Conservation (phyloP, 495 filamentous ascomycete species). For the Antarctomyces pellizariae region DNA sequence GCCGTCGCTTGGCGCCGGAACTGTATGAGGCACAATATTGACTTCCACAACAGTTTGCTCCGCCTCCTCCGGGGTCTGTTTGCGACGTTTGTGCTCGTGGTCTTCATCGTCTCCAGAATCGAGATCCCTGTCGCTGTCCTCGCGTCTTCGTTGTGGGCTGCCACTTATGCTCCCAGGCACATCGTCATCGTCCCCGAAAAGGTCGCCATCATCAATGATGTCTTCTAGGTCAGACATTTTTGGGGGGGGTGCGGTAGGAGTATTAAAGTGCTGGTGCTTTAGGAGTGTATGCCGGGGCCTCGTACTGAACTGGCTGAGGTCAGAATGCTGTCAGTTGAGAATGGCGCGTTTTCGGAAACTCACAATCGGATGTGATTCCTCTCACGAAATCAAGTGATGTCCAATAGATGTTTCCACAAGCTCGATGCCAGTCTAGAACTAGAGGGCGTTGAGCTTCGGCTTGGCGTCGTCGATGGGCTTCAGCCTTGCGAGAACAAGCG, state of each 20-base stretch:
- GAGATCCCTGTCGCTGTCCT: slow-evolving; percentile 43
- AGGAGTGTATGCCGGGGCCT: too few species aligned
- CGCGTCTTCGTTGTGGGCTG: slow-evolving; percentile 13
- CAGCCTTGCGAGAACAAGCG: too few species aligned
- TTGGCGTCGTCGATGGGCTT: too few species aligned
- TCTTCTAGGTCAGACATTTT: slow-evolving; percentile 29
- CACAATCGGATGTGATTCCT: too few species aligned
- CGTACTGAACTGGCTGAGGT: too few species aligned
- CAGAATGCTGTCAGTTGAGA: too few species aligned
- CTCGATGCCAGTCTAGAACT: too few species aligned
- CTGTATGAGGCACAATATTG: slow-evolving; percentile 36
- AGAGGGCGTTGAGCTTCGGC: too few species aligned
- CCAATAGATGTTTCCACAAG: too few species aligned
- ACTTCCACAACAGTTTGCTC: slow-evolving; percentile 30
- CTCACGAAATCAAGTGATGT: too few species aligned
- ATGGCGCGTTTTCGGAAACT: too few species aligned
- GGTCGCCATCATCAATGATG: slow-evolving; percentile 29
- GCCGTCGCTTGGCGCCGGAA: slow-evolving; percentile 49
- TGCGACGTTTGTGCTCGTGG: slow-evolving; percentile 11
- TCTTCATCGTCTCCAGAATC: slow-evolving; percentile 57
- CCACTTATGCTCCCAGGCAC: slow-evolving; percentile 8
- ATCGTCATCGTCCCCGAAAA: slow-evolving; percentile 36
- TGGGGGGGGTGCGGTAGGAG: background rate
- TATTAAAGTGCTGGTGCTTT: too few species aligned
- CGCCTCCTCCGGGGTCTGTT: slow-evolving; percentile 20